Conservation (phyloP, 75 land plant species). For the Selaginella tamariscina region DNA sequence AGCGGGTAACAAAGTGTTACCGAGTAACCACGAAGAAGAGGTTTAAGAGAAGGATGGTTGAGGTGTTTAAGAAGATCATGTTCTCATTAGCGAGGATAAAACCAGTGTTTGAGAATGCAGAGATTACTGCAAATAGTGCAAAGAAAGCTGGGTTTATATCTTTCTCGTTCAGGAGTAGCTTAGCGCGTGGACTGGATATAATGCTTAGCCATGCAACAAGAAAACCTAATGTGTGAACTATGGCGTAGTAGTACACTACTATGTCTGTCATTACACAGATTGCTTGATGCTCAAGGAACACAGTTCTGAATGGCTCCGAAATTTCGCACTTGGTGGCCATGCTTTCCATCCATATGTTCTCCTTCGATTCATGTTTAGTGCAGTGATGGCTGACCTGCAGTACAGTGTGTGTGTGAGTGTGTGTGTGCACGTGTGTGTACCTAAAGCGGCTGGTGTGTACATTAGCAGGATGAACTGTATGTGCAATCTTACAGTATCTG, state of each 20-base stretch:
- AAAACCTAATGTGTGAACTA: not conserved
- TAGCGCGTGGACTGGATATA: not conserved
- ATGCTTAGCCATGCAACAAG: not conserved
- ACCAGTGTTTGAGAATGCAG: constrained; percentile 3
- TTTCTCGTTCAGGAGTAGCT: not conserved
- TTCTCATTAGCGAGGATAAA: not conserved
- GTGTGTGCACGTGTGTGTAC: too few species aligned
- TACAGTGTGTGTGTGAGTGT: too few species aligned
- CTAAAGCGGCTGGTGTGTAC: not conserved
- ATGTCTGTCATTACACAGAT: not conserved
- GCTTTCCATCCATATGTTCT: not conserved
- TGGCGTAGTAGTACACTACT: constrained; percentile 10
- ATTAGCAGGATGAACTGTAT: not conserved
- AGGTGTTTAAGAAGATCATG: constrained; percentile 2
- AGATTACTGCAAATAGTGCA: not conserved
- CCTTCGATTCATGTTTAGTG: not conserved
- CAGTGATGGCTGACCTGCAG: too few species aligned
- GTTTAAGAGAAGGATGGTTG: not conserved
- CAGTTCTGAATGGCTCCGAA: not conserved
- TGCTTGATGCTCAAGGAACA: not conserved
- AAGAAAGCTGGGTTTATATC: not conserved
- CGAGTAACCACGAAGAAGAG: constrained; percentile 3
- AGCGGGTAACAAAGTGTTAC: constrained; percentile 11
- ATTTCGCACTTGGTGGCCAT: not conserved
- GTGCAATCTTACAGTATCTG: not conserved